These are phyloP conservation scores for Colletotrichum horii DNA, from an alignment of 2,329 filamentous ascomycete species.

Conservation along the genomic window DNA sequence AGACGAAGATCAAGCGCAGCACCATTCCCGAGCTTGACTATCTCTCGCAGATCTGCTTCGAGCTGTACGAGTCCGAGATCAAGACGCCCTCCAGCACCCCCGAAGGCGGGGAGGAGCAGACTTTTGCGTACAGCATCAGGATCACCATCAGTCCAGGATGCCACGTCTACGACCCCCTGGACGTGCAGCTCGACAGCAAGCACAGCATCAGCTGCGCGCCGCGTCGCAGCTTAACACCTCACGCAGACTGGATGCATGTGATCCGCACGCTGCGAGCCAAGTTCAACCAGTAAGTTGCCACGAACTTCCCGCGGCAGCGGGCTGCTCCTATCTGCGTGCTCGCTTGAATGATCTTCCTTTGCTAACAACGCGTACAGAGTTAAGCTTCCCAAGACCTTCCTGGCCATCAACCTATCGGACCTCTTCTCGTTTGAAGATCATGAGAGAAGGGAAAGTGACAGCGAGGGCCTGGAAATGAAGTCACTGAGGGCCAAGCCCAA, in stretches of 20 bases:
- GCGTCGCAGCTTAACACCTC: conserved; percentile 86
- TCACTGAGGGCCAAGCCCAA: conserved; percentile 29
- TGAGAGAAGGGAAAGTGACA: conserved; percentile 55
- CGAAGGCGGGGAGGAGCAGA: conserved; percentile 64
- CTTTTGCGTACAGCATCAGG: conserved; percentile 93
- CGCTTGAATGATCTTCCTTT: background rate
- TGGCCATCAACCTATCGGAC: conserved; percentile 68
- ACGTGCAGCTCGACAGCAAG: conserved; percentile 94
- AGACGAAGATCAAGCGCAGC: conserved; percentile 94
- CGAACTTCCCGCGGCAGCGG: background rate
- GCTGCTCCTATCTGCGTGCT: background rate
- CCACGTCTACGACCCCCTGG: conserved; percentile 93
- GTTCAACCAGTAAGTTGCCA: conserved; percentile 82
- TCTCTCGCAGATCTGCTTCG: conserved; percentile 95
- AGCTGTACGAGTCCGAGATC: conserved; percentile 94
- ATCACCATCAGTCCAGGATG: conserved; percentile 96
- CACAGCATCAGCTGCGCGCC: conserved; percentile 96
- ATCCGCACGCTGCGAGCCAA: conserved; percentile 93
- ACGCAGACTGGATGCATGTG: conserved; percentile 96
- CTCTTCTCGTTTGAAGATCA: conserved; percentile 65
- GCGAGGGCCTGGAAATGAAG: conserved; percentile 55
- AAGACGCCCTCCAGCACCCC: conserved; percentile 50
- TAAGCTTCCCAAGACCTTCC: conserved; percentile 69
- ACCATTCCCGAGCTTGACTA: conserved; percentile 98
- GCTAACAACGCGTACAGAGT: conserved; percentile 47